phyloP scores from a whole-genome alignment of 192 early-diverging fungal genomes.

The Spizellomyces sp. region DNA sequence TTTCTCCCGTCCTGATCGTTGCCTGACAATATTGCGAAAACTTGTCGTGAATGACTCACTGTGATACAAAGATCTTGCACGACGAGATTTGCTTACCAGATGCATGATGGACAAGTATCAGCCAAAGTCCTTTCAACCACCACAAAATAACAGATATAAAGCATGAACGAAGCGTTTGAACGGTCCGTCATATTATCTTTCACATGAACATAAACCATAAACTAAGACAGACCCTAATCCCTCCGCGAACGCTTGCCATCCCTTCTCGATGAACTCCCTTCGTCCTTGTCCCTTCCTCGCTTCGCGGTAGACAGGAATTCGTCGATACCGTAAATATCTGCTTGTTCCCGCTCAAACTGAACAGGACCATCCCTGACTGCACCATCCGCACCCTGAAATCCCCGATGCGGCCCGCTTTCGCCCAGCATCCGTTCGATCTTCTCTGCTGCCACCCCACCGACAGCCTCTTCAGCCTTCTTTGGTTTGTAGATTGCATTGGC shows the following conservation, averaged over 20 bases:
- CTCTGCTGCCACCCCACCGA: conserved; percentile 67
- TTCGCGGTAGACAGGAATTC: conserved; percentile 80
- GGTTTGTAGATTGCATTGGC: conserved; percentile 81
- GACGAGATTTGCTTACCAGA: too few species aligned
- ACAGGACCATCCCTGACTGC: conserved; percentile 79
- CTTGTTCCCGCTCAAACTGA: conserved; percentile 87
- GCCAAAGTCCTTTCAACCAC: too few species aligned
- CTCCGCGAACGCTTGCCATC: neutral
- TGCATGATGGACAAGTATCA: too few species aligned
- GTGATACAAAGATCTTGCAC: too few species aligned
- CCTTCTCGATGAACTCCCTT: neutral
- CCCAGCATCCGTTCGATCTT: conserved; percentile 69
- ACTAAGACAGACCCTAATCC: neutral
- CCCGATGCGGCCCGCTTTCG: conserved; percentile 62
- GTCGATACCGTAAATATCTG: conserved; percentile 91
- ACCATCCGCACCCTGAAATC: conserved; percentile 71
- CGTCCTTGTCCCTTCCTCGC: conserved; percentile 46
- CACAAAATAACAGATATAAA: too few species aligned
- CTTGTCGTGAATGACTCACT: too few species aligned
- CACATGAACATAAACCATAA: too few species aligned
- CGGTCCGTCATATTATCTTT: too few species aligned
- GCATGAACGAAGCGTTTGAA: too few species aligned
- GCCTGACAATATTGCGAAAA: too few species aligned
- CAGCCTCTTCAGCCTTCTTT: conserved; percentile 50
- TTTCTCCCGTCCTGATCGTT: too few species aligned